Evolutionary conservation across 2,329 filamentous ascomycete genomes (phyloP).

Genomic region (Paraconiothyrium brasiliense): DNA sequence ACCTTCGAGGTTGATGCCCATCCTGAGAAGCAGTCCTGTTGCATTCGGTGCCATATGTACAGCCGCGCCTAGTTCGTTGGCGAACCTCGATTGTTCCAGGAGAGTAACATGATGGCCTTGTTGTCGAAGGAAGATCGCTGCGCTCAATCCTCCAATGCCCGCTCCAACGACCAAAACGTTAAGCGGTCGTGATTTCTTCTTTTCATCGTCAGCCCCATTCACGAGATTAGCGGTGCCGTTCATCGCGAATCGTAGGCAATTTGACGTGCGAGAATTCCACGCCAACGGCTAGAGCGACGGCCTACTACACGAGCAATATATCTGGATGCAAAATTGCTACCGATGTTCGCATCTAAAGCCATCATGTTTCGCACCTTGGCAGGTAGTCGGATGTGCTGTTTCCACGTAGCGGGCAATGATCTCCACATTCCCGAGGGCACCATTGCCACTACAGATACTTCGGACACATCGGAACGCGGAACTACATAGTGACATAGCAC

Average conservation of each 20-base stretch:
- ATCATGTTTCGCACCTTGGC: neutral
- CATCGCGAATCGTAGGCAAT: neutral
- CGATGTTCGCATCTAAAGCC: neutral
- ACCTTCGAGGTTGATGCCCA: constrained; percentile 54
- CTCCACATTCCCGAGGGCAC: neutral
- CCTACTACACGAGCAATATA: neutral
- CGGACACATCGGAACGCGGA: too few species aligned
- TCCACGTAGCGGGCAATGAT: neutral
- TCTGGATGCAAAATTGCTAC: neutral
- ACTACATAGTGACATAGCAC: neutral
- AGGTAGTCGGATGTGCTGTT: neutral
- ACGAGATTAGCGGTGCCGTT: neutral
- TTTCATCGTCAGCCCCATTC: neutral
- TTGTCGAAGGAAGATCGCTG: constrained; percentile 63
- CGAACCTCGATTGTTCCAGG: constrained; percentile 61
- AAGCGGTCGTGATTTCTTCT: constrained; percentile 40
- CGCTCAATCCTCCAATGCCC: constrained; percentile 64
- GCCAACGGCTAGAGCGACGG: neutral
- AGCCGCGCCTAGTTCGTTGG: constrained; percentile 67
- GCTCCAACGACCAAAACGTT: constrained; percentile 52
- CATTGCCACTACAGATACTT: too few species aligned
- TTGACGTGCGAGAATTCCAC: neutral
- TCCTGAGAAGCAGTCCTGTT: constrained; percentile 63
- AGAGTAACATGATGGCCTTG: constrained; percentile 40
- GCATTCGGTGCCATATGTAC: constrained; percentile 71